These are phyloP conservation scores for Malus hybrid DNA, from an alignment of 331 rosid genomes.

Conservation along the genomic window DNA sequence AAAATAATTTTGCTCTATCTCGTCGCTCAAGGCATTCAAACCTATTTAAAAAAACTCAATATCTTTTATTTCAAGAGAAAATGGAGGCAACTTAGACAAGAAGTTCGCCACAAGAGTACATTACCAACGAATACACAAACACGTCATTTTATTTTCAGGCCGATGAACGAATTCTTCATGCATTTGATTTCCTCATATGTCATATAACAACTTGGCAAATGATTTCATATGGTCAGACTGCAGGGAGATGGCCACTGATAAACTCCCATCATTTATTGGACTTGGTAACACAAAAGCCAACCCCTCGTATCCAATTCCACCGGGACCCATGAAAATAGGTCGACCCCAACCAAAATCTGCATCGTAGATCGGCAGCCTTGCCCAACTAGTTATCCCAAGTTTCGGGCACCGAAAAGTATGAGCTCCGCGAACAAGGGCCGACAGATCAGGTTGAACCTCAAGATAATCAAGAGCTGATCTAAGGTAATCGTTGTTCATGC, in stretches of 20 bases:
- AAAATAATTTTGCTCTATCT: too few species aligned
- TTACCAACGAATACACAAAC: too few species aligned
- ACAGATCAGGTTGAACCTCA: background rate
- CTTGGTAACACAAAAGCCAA: conserved; percentile 54
- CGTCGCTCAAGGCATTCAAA: too few species aligned
- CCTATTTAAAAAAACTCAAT: too few species aligned
- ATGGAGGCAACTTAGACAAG: too few species aligned
- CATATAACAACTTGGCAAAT: conserved; percentile 43
- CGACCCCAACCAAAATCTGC: conserved; percentile 14
- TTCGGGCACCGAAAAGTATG: background rate
- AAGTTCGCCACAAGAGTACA: too few species aligned
- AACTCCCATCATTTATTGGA: conserved; percentile 50
- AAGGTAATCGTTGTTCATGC: background rate
- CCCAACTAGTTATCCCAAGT: background rate
- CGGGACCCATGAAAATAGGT: background rate
- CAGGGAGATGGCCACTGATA: conserved; percentile 54
- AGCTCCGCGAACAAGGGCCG: background rate
- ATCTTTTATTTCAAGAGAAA: too few species aligned
- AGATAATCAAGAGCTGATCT: background rate
- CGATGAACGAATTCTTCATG: too few species aligned
- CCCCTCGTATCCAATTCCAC: conserved; percentile 34
- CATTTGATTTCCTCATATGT: conserved; percentile 17
- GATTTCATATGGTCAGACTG: conserved; percentile 55
- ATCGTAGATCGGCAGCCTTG: background rate
- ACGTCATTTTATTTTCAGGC: too few species aligned